Percentiles rank a stretch among this genome's conserved stretches.
These are phyloP conservation scores for Nicotiana attenuata DNA, from an alignment of 257 asterid genomes.

Conservation along the genomic window DNA sequence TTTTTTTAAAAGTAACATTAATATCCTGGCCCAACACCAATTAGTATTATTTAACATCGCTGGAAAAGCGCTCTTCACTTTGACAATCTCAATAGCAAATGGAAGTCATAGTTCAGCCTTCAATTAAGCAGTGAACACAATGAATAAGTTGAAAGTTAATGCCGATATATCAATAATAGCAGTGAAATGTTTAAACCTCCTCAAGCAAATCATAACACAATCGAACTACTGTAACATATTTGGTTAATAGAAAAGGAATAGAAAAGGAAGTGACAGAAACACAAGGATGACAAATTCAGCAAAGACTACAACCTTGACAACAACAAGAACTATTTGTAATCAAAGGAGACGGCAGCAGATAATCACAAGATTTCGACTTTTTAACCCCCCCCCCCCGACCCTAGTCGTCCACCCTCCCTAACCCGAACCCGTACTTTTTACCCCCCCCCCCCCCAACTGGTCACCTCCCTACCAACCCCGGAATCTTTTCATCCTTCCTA, in stretches of 20 bases:
- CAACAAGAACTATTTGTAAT: neutral
- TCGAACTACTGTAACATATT: neutral
- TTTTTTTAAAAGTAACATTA: neutral
- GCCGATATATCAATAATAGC: neutral
- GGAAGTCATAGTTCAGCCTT: neutral
- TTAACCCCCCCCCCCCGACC: neutral
- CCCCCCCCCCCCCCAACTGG: neutral
- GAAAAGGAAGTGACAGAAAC: neutral
- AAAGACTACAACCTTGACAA: neutral
- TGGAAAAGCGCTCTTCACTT: neutral
- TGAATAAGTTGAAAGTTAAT: neutral
- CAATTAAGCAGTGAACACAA: neutral
- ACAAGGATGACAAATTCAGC: neutral
- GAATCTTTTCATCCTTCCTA: neutral
- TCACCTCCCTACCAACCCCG: neutral
- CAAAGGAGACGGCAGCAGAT: neutral
- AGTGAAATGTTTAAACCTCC: neutral
- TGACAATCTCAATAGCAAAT: neutral
- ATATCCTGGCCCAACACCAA: neutral
- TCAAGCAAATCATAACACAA: conserved; percentile 1
- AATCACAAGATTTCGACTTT: neutral
- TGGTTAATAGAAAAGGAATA: neutral
- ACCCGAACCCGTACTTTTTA: too few relatives aligned
- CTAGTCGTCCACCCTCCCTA: too few relatives aligned
- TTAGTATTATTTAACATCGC: neutral